Evolutionary conservation across 73 alveolate genomes (phyloP).

Genomic region (Paramecium caudatum): DNA sequence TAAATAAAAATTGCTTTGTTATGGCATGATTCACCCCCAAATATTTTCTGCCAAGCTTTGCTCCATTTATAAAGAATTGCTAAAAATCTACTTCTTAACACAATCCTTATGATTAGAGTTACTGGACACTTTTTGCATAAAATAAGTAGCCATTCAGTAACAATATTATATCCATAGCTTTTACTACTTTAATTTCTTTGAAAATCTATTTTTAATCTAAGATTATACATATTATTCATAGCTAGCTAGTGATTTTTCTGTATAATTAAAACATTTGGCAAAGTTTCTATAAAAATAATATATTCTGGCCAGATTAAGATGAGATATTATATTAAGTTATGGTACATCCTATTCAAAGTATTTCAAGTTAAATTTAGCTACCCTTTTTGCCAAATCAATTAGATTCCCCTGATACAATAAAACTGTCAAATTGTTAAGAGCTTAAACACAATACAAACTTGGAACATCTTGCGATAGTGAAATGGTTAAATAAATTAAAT

Average conservation of each 20-base stretch:
- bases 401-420: neutral
- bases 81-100: slow-evolving; percentile 46
- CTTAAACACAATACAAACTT: neutral
- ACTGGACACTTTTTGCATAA: slow-evolving; percentile 39
- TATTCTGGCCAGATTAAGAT: slow-evolving; percentile 40
- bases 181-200: slow-evolving; percentile 40
- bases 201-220: slow-evolving; percentile 17
- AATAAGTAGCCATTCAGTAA: slow-evolving; percentile 54
- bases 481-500: slow-evolving; percentile 7
- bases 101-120: neutral
- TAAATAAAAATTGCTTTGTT: neutral
- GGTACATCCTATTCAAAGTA: slow-evolving; percentile 38
- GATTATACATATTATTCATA: slow-evolving; percentile 31
- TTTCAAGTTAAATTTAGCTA: slow-evolving; percentile 53
- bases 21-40: slow-evolving; percentile 13
- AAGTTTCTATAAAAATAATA: neutral
- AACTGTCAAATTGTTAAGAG: slow-evolving; percentile 32
- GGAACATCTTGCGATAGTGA: slow-evolving; percentile 52
- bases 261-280: neutral
- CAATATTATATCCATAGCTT: slow-evolving; percentile 8
- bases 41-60: slow-evolving; percentile 43
- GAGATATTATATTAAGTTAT: slow-evolving; percentile 11
- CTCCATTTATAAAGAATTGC: slow-evolving; percentile 60
- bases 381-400: slow-evolving; percentile 52
- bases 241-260: slow-evolving; percentile 44